Evolutionary conservation across 2,329 filamentous ascomycete genomes (phyloP).

Genomic region (Pestalotiopsis sp.): DNA sequence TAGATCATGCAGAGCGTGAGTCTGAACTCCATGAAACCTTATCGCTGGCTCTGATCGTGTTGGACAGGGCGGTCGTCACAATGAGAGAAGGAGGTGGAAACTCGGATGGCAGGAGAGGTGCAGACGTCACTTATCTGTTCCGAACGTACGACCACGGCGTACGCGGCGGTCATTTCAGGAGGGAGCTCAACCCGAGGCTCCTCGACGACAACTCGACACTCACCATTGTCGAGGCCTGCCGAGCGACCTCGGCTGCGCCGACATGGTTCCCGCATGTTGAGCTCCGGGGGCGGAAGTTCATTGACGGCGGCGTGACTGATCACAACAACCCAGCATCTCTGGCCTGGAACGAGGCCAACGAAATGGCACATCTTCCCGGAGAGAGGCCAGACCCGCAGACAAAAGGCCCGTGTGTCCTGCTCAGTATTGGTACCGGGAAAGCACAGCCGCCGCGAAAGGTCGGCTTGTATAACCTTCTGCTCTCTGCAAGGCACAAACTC

Average conservation of each 20-base stretch:
- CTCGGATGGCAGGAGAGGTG: background rate
- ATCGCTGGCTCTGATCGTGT: background rate
- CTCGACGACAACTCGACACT: background rate
- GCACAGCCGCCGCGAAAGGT: background rate
- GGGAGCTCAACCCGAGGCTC: background rate
- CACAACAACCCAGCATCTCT: background rate
- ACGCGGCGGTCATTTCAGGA: background rate
- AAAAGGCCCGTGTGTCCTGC: background rate
- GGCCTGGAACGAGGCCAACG: background rate
- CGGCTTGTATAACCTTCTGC: background rate
- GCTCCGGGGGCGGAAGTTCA: background rate
- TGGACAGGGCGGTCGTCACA: background rate
- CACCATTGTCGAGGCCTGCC: background rate
- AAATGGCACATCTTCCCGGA: background rate
- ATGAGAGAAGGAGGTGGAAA: background rate
- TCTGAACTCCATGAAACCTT: background rate
- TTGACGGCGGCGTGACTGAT: background rate
- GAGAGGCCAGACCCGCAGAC: background rate
- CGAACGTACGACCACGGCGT: background rate
- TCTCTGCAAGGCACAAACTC: background rate
- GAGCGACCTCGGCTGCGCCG: background rate
- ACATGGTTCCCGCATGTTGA: background rate
- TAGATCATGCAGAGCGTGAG: background rate
- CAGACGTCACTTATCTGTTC: background rate
- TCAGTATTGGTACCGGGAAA: background rate